Percentiles rank a stretch among this genome's conserved stretches.
Conservation (phyloP, 108 stramenopile species). For the Cylindrotheca fusiformis region DNA sequence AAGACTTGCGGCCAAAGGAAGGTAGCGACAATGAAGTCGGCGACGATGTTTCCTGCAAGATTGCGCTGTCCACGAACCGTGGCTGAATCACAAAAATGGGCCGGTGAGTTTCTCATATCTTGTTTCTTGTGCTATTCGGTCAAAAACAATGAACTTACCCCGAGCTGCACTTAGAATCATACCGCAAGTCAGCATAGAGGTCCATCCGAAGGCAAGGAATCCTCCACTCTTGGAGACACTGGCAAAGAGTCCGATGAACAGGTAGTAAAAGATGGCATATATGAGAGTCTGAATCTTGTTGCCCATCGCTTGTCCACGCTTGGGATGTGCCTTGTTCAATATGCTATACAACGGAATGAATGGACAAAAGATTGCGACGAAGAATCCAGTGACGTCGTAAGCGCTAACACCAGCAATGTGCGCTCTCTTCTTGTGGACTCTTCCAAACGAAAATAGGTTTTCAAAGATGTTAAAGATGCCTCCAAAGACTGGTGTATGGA, state of each 20-base stretch:
- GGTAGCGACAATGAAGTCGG: conserved; percentile 12
- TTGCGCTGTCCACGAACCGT: neutral
- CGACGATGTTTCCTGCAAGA: conserved; percentile 21
- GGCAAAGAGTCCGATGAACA: conserved; percentile 14
- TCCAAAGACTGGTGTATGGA: conserved; percentile 38
- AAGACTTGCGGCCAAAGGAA: conserved; percentile 34
- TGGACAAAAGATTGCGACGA: conserved; percentile 32
- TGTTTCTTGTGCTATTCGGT: too few species aligned
- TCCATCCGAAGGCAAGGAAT: conserved; percentile 21
- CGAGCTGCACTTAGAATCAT: conserved; percentile 15
- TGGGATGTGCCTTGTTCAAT: conserved; percentile 15
- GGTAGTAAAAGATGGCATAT: conserved; percentile 6
- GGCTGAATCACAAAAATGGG: neutral
- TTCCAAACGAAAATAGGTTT: conserved; percentile 25
- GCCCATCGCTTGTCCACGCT: neutral
- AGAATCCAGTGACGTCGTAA: conserved; percentile 10
- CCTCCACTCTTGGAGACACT: conserved; percentile 8
- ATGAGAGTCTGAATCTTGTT: conserved; percentile 4
- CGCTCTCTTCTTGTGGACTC: conserved; percentile 9
- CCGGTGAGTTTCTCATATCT: neutral
- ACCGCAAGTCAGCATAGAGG: conserved; percentile 9
- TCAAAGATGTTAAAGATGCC: conserved; percentile 51
- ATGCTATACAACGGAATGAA: conserved; percentile 33
- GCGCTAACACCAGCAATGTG: conserved; percentile 21
- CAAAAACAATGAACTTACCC: conserved; percentile 7